Conservation (phyloP, 768 basidiomycete species). For the Collybia nuda region DNA sequence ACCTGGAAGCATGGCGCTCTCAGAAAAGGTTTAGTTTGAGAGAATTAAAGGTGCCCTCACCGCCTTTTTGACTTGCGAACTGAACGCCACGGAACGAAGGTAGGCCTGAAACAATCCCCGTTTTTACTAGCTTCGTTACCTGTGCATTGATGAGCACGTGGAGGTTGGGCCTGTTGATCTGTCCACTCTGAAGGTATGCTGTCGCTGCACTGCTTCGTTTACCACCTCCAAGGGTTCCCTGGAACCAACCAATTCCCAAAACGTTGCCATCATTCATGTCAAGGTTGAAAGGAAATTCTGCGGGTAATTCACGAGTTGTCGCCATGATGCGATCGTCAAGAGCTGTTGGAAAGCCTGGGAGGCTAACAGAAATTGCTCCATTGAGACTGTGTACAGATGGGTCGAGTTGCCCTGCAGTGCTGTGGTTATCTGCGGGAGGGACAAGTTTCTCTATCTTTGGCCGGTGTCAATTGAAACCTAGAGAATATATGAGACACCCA, state of each 20-base stretch:
- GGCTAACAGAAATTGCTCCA: slow-evolving; percentile 29
- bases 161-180: slow-evolving; percentile 16
- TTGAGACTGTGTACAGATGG: slow-evolving; percentile 33
- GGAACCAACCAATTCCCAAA: slow-evolving; percentile 23
- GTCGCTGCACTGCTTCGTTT: slow-evolving; percentile 18
- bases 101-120: not conserved
- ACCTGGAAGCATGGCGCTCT: not conserved
- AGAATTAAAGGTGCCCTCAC: not conserved
- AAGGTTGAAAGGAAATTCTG: slow-evolving; percentile 25
- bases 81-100: slow-evolving; percentile 4
- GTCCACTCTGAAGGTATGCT: slow-evolving; percentile 15
- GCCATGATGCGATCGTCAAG: slow-evolving; percentile 31
- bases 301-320: slow-evolving; percentile 25
- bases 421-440: slow-evolving; percentile 34
- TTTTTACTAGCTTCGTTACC: slow-evolving; percentile 10
- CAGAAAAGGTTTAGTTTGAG: not conserved
- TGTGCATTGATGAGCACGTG: slow-evolving; percentile 16
- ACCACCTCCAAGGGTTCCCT: slow-evolving; percentile 8
- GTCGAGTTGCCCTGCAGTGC: slow-evolving; percentile 34
- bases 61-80: slow-evolving; percentile 1
- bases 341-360: slow-evolving; percentile 27
- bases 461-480: slow-evolving; percentile 18
- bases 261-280: slow-evolving; percentile 28
- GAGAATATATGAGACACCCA: too few species aligned
- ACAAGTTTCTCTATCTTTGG: slow-evolving; percentile 35